phyloP scores from a whole-genome alignment of 2,329 filamentous ascomycete genomes.

The Aspergillus ustus region DNA sequence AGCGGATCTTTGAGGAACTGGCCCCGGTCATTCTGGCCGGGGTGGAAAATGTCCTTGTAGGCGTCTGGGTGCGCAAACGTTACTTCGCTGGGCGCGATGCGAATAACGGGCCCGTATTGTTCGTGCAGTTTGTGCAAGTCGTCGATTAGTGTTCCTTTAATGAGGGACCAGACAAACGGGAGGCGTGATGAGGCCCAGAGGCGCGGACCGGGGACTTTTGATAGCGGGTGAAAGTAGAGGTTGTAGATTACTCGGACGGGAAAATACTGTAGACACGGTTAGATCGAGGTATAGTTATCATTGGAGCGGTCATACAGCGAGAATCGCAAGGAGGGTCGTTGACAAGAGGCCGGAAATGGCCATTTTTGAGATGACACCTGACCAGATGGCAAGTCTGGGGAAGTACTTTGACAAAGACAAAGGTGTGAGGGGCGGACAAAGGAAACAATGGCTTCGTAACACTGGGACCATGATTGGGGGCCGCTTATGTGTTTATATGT shows the following conservation, averaged over 20 bases:
- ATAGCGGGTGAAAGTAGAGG: constrained; percentile 3
- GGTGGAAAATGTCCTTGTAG: constrained; percentile 6
- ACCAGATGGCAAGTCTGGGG: too few relatives aligned
- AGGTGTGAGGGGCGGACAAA: too few relatives aligned
- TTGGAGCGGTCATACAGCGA: too few relatives aligned
- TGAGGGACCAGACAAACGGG: background rate
- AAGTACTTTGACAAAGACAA: too few relatives aligned
- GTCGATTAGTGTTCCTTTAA: constrained; percentile 2
- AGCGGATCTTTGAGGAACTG: constrained; percentile 15
- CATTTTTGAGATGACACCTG: too few relatives aligned
- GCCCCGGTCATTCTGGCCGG: background rate
- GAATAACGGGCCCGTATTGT: constrained; percentile 5
- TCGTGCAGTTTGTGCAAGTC: constrained; percentile 1
- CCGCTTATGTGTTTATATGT: too few relatives aligned
- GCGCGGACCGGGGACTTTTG: background rate
- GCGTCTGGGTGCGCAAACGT: constrained; percentile 3
- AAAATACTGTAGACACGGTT: background rate
- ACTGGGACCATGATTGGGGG: too few relatives aligned
- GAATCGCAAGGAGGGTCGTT: too few relatives aligned
- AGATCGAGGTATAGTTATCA: background rate
- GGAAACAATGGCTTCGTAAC: too few relatives aligned
- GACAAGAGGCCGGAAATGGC: too few relatives aligned
- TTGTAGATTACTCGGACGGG: background rate
- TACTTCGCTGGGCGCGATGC: constrained; percentile 5
- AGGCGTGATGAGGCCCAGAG: constrained; percentile 7